Conservation (phyloP, 1,139 yeast genomes). For the Hemisphaericaspora xylofermentans region DNA sequence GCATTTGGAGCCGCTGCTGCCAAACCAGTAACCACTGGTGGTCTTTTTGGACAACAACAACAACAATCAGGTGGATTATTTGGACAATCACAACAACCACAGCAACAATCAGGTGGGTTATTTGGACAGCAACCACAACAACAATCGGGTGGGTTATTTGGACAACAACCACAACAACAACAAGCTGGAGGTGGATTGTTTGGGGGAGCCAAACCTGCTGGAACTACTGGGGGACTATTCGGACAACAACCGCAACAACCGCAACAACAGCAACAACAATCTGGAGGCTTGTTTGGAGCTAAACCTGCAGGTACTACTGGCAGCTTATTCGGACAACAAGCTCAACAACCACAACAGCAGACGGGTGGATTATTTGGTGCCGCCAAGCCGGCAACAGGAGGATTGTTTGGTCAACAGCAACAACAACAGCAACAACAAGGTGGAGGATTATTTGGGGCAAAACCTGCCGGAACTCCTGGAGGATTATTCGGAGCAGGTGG, state of each 20-base stretch:
- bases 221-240: slow-evolving; percentile 10
- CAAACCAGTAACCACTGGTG: slow-evolving; percentile 18
- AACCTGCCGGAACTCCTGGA: slow-evolving; percentile 15
- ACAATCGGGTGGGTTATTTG: slow-evolving; percentile 34
- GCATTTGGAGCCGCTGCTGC: slow-evolving; percentile 21
- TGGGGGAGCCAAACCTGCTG: slow-evolving; percentile 12
- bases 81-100: background rate
- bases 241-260: slow-evolving; percentile 10
- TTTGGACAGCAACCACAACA: slow-evolving; percentile 9
- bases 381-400: slow-evolving; percentile 15
- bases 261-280: slow-evolving; percentile 2
- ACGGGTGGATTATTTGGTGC: slow-evolving; percentile 28
- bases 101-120: slow-evolving; percentile 11
- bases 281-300: slow-evolving; percentile 21
- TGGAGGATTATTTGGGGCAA: slow-evolving; percentile 17
- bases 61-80: slow-evolving; percentile 1
- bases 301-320: slow-evolving; percentile 9
- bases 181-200: slow-evolving; percentile 6
- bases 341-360: slow-evolving; percentile 8
- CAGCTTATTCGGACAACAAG: background rate
- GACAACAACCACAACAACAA: slow-evolving; percentile 23
- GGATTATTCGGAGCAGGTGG: slow-evolving; percentile 42
- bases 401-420: slow-evolving; percentile 33
- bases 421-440: slow-evolving; percentile 14
- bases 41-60: slow-evolving; percentile 35